These are phyloP conservation scores for Hypoxylon lienhwacheense DNA, from an alignment of 495 filamentous ascomycete species.

Conservation along the genomic window DNA sequence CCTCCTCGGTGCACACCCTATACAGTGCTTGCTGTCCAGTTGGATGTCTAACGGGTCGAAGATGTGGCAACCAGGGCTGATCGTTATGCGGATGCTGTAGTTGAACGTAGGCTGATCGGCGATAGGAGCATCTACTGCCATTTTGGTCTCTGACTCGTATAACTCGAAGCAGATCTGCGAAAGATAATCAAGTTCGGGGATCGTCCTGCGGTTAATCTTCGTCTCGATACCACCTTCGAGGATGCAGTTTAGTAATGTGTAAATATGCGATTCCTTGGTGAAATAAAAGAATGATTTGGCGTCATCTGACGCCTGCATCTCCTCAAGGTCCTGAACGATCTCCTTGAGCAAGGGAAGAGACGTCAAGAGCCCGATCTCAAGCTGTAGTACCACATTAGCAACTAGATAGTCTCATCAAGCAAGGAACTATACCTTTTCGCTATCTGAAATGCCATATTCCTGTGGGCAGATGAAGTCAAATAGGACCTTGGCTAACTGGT, in stretches of 20 bases:
- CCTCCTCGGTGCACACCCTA: slow-evolving; percentile 84
- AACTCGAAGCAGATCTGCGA: slow-evolving; percentile 96
- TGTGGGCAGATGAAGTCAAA: slow-evolving; percentile 99
- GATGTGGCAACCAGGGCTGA: slow-evolving; percentile 92
- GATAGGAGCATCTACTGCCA: slow-evolving; percentile 46
- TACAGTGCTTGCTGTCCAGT: slow-evolving; percentile 91
- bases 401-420: not conserved
- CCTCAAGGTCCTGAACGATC: slow-evolving; percentile 95
- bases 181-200: slow-evolving; percentile 97
- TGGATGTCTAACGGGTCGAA: slow-evolving; percentile 95
- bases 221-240: slow-evolving; percentile 93
- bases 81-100: slow-evolving; percentile 93
- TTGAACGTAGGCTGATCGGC: slow-evolving; percentile 63
- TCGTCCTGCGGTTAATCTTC: slow-evolving; percentile 84
- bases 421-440: slow-evolving; percentile 66
- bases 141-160: slow-evolving; percentile 86
- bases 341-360: slow-evolving; percentile 90
- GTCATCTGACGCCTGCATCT: slow-evolving; percentile 89
- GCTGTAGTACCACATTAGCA: slow-evolving; percentile 37
- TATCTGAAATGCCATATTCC: slow-evolving; percentile 92
- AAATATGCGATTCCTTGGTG: slow-evolving; percentile 98
- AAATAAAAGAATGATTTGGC: slow-evolving; percentile 98
- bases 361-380: slow-evolving; percentile 94
- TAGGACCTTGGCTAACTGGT: slow-evolving; percentile 87
- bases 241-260: slow-evolving; percentile 96